These are phyloP conservation scores for Suillus discolor DNA, from an alignment of 768 basidiomycete genomes.

Conservation along the genomic window DNA sequence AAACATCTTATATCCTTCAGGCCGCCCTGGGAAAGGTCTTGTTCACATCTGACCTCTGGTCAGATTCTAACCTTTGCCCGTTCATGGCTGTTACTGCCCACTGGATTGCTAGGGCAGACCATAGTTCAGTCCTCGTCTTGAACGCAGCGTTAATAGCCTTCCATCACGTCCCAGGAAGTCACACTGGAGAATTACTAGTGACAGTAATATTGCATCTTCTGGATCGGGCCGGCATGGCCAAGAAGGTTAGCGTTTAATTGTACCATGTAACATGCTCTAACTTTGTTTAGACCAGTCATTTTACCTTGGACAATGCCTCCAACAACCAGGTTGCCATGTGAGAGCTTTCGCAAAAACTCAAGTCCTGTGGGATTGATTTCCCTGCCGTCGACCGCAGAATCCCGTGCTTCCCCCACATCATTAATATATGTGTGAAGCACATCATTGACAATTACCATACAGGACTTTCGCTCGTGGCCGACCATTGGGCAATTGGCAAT, in stretches of 20 bases:
- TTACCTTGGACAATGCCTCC: neutral
- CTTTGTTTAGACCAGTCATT: neutral
- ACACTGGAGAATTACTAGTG: conserved; percentile 17
- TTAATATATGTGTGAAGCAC: neutral
- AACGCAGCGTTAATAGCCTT: conserved; percentile 13
- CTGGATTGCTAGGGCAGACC: conserved; percentile 11
- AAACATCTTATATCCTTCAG: neutral
- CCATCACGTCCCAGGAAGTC: conserved; percentile 17
- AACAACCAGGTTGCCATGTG: neutral
- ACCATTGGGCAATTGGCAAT: neutral
- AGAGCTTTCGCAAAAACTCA: neutral
- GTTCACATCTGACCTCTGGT: conserved; percentile 21
- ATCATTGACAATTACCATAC: neutral
- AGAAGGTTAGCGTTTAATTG: neutral
- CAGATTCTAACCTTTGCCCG: conserved; percentile 9
- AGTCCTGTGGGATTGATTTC: neutral
- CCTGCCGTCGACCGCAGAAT: neutral
- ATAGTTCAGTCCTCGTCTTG: conserved; percentile 11
- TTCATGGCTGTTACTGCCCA: conserved; percentile 21
- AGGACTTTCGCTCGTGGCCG: neutral
- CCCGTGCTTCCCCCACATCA: neutral
- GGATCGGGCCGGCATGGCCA: neutral
- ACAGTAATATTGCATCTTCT: neutral
- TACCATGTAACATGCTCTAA: neutral
- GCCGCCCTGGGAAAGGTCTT: conserved; percentile 10